These are phyloP conservation scores for Saccharomycopsis sp. DNA, from an alignment of 805 yeast species.

Conservation along the genomic window DNA sequence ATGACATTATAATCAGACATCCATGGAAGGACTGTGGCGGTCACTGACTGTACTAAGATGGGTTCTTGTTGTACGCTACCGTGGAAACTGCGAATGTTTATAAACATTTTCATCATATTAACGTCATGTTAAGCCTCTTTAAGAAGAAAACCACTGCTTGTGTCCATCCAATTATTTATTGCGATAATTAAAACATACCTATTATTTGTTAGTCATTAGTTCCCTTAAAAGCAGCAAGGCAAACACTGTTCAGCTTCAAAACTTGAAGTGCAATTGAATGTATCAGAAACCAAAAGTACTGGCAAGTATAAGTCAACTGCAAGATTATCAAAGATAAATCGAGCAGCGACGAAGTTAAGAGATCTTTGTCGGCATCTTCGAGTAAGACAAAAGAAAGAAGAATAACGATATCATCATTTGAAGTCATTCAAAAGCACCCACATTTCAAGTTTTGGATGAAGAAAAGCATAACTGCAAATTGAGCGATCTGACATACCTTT, in stretches of 20 bases:
- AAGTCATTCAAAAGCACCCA: neutral
- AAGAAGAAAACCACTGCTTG: neutral
- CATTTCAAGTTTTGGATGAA: neutral
- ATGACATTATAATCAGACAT: conserved; percentile 18
- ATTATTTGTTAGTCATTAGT: neutral
- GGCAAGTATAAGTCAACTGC: conserved; percentile 22
- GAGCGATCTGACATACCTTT: neutral
- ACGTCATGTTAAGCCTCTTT: neutral
- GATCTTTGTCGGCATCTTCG: conserved; percentile 21
- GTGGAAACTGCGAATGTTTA: conserved; percentile 24
- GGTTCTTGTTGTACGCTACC: conserved; percentile 22
- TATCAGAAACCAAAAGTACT: conserved; percentile 23
- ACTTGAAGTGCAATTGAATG: neutral
- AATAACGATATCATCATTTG: conserved; percentile 21
- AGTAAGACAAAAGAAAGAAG: conserved; percentile 21
- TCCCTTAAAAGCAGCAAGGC: neutral
- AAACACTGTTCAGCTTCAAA: neutral
- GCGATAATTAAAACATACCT: neutral
- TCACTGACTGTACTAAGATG: conserved; percentile 22
- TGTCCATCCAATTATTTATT: neutral
- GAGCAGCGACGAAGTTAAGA: conserved; percentile 13
- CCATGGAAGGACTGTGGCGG: conserved; percentile 21
- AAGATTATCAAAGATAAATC: neutral
- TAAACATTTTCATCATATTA: conserved; percentile 19
- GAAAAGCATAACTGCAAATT: neutral